Conservation (phyloP, 2,329 filamentous ascomycete species). For the Tolypocladium nubicola region DNA sequence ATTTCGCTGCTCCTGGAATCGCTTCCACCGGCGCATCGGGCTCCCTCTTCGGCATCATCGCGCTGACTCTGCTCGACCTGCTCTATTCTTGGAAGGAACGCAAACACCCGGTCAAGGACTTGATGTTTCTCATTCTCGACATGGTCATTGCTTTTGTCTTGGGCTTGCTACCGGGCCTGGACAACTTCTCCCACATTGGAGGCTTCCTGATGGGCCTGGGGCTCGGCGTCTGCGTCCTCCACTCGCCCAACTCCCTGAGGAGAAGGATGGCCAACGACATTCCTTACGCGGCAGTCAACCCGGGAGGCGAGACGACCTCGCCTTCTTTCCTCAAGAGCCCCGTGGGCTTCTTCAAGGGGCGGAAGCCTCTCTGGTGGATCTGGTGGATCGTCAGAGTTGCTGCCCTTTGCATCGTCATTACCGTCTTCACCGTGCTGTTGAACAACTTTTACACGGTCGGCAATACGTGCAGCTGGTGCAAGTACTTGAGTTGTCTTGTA, state of each 20-base stretch:
- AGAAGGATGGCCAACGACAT: constrained; percentile 61
- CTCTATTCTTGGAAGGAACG: constrained; percentile 87
- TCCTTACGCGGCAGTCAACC: constrained; percentile 60
- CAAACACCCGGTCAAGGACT: constrained; percentile 63
- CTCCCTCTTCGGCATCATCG: constrained; percentile 82
- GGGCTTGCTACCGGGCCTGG: constrained; percentile 80
- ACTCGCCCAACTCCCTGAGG: constrained; percentile 74
- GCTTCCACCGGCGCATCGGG: constrained; percentile 86
- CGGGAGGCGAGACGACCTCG: constrained; percentile 34
- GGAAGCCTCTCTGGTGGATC: constrained; percentile 90
- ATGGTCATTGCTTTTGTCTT: constrained; percentile 85
- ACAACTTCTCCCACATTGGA: constrained; percentile 97
- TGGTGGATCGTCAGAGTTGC: constrained; percentile 88
- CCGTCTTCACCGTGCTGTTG: constrained; percentile 77
- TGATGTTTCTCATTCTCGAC: constrained; percentile 80
- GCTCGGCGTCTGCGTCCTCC: constrained; percentile 76
- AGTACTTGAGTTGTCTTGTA: constrained; percentile 87
- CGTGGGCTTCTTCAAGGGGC: constrained; percentile 76
- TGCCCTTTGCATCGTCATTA: constrained; percentile 66
- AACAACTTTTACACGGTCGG: constrained; percentile 83
- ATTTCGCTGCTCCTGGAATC: constrained; percentile 74
- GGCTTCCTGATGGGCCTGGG: constrained; percentile 88
- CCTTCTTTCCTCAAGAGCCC: constrained; percentile 51
- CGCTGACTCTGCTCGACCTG: constrained; percentile 77
- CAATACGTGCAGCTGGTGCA: constrained; percentile 80